Evolutionary conservation across 805 yeast genomes (phyloP), one percentile per base, ranked within the genome.

Genomic region (Starmera caribaea): DNA sequence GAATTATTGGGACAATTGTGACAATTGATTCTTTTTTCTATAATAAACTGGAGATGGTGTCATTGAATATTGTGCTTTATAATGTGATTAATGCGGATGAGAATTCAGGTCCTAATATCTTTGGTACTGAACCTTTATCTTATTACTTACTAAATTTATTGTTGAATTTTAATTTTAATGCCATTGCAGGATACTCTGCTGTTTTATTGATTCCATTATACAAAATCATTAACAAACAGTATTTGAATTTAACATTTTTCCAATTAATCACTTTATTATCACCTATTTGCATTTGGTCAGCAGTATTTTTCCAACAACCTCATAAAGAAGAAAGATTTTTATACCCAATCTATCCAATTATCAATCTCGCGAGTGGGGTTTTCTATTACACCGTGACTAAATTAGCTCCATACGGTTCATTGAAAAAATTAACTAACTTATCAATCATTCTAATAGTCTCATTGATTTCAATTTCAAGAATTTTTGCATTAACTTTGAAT

Each of bases 271-370:
- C 63, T 3, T 41, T 58, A n/a, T 49, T 67, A 14, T 41, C 64
- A 0, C 89, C 92, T 1, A 49, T 83, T 21, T 37, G 71, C 2
- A 31, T 83, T 0, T 90, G 97, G 97, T 52, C 70, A 13, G 61
- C 57, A 0, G 69, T 87, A 4, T 86, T 90, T 54, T 66, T 69
- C 44, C 44, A 63, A 5, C 96, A 88, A 52, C 92, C 96, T 4
- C 97, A 89, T 57, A 89, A 89, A 57, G 97, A 89, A 55, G 97
- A 90, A 58, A 68, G 97, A 44, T 90, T 90, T 55, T 57, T 90
- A 47, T 90, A 87, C 51, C 95, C 95, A 13, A 69, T 85, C 0
- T 90, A 89, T 55, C 81, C 88, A 11, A 65, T 81, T 38, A 66
- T 90, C 16, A 61, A 75, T 4, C 47, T 84, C 16, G 68, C 76